Conservation (phyloP, 2,329 filamentous ascomycete species). For the Hymenoscyphus occultus region DNA sequence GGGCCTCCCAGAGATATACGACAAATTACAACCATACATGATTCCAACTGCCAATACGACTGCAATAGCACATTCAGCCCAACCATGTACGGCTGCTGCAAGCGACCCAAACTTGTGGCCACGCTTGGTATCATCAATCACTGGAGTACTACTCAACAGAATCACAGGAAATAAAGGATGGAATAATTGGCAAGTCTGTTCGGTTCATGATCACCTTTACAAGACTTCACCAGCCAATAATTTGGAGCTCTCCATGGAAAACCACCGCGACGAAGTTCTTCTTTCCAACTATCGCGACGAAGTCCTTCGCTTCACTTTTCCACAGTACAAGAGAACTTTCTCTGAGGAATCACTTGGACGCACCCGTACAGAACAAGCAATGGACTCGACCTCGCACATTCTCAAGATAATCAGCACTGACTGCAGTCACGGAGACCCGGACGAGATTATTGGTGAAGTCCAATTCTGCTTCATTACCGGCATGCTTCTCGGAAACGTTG, state of each 20-base stretch:
- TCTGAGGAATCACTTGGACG: constrained; percentile 38
- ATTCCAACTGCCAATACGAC: constrained; percentile 2
- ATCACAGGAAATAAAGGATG: constrained; percentile 43
- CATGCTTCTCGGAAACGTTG: constrained; percentile 54
- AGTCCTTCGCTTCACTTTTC: constrained; percentile 49
- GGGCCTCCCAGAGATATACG: constrained; percentile 31
- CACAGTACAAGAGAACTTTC: constrained; percentile 43
- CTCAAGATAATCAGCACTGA: constrained; percentile 40
- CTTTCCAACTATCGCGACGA: constrained; percentile 40
- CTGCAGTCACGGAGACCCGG: constrained; percentile 35
- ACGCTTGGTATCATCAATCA: constrained; percentile 50
- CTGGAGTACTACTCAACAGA: constrained; percentile 44
- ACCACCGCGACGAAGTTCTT: constrained; percentile 43
- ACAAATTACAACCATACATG: constrained; percentile 30
- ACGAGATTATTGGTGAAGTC: constrained; percentile 55
- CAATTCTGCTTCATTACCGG: constrained; percentile 59
- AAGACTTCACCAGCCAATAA: constrained; percentile 8
- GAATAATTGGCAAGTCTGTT: constrained; percentile 52
- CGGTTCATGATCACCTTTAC: constrained; percentile 47
- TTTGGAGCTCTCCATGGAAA: constrained; percentile 33
- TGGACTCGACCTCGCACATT: constrained; percentile 50
- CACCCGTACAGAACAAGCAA: constrained; percentile 43
- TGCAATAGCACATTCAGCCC: constrained; percentile 4
- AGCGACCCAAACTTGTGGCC: constrained; percentile 46
- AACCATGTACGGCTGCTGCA: not conserved